Conservation (phyloP, 1,139 yeast genomes). For the Zygosaccharomyces sapae region DNA sequence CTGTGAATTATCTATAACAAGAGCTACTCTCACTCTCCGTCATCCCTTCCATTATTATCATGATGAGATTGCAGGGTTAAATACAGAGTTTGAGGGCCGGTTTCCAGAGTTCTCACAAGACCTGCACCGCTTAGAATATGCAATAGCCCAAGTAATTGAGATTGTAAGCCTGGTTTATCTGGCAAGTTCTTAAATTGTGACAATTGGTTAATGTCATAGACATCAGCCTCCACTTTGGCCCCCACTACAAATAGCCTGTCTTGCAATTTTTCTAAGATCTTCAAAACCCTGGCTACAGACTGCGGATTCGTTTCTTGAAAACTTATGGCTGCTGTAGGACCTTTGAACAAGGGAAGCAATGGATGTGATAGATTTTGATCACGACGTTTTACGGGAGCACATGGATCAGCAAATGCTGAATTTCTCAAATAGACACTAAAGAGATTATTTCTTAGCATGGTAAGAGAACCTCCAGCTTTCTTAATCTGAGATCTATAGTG, state of each 20-base stretch:
- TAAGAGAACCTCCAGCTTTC: constrained; percentile 61
- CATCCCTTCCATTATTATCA: constrained; percentile 27
- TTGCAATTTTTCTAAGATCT: constrained; percentile 55
- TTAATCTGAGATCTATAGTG: constrained; percentile 57
- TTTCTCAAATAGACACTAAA: constrained; percentile 76
- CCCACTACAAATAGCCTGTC: constrained; percentile 77
- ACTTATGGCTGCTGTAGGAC: constrained; percentile 82
- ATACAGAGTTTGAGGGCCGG: constrained; percentile 61
- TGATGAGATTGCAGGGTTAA: constrained; percentile 64
- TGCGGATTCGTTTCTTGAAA: constrained; percentile 68
- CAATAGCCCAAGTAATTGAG: constrained; percentile 81
- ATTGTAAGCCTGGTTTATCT: constrained; percentile 62
- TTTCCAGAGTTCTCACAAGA: constrained; percentile 72
- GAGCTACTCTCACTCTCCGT: constrained; percentile 8
- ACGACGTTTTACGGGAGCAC: constrained; percentile 47
- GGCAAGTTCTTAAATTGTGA: constrained; percentile 70
- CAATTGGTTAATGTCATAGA: constrained; percentile 53
- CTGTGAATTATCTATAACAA: constrained; percentile 4
- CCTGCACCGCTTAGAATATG: constrained; percentile 86
- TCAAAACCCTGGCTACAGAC: constrained; percentile 57
- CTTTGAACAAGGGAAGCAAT: constrained; percentile 61
- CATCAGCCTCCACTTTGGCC: constrained; percentile 66
- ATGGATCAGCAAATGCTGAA: constrained; percentile 68
- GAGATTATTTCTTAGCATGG: constrained; percentile 62
- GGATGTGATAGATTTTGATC: constrained; percentile 56